Evolutionary conservation across 495 filamentous ascomycete species (phyloP), one percentile per base, ranked within the genome.

Genomic region (Lophiotrema nucula): DNA sequence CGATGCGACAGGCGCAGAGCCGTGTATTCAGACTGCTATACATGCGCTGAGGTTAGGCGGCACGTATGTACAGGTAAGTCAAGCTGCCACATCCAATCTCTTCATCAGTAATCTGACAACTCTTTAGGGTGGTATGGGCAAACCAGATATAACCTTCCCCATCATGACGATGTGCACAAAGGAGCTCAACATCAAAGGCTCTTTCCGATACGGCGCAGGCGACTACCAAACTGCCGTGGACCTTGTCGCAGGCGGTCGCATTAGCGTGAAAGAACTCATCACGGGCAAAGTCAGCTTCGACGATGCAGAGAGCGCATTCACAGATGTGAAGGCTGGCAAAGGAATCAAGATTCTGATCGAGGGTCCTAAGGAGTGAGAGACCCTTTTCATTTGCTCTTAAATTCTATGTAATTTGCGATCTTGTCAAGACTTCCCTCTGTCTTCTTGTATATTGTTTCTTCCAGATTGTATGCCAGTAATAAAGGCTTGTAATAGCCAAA

Each of bases 281-380:
- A 87, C 83, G 15, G 77, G 79, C 55, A 78, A 83, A 35, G 83
- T 92, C 19, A 74, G 77, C 39, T 92, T 95, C 68, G 76, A 82
- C 67, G 75, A 89, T 49, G 88, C 88, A 4, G 83, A 88, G 67
- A 72, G 84, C 60, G 91, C 91, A 1, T 95, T 92, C 73, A 79
- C 88, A 68, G 85, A 84, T 72, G 83, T 87, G 15, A 86, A 84
- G 74, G 77, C 77, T 47, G 90, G 88, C 0, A 78, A 88, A 72
- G 89, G 88, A 13, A 92, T 93, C 64, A 96, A 96, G 82, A 84
- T 85, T 23, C 66, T 93, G 58, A 95, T 95, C 67, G 82, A 83
- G 33, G 89, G 89, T 23, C 63, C 66, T 22, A 53, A 58, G 43
- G 49, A 45, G 53, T 21, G 49, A 18, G 31, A 8, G 22, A 39